phyloP scores from a whole-genome alignment of 768 basidiomycete genomes.

The Lactarius hengduanensis region DNA sequence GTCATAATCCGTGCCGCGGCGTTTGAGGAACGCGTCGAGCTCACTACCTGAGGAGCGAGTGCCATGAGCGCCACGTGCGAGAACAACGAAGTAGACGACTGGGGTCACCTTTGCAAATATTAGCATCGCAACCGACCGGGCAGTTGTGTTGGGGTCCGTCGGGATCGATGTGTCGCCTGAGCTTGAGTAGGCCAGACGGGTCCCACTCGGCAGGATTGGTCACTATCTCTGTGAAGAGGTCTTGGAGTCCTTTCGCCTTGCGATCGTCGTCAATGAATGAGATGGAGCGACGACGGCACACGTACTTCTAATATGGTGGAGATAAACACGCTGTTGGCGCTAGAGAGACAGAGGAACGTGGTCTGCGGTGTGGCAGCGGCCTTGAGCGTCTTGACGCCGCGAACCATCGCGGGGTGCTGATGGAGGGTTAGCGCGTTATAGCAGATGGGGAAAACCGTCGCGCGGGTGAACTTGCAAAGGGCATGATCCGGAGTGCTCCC shows the following conservation, averaged over 20 bases:
- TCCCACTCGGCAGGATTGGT: constrained; percentile 93
- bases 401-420: constrained; percentile 96
- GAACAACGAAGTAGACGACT: neutral
- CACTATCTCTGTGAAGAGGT: constrained; percentile 78
- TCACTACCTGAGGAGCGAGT: constrained; percentile 69
- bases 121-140: constrained; percentile 83
- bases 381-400: constrained; percentile 81
- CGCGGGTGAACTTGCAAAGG: constrained; percentile 61
- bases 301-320: constrained; percentile 79
- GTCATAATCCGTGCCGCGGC: constrained; percentile 62
- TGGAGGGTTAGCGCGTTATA: neutral
- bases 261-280: neutral
- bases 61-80: neutral
- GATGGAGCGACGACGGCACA: neutral
- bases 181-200: constrained; percentile 61
- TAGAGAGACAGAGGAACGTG: constrained; percentile 89
- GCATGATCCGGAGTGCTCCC: constrained; percentile 72
- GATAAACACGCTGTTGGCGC: constrained; percentile 92
- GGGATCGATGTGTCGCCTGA: constrained; percentile 76
- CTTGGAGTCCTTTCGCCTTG: constrained; percentile 71
- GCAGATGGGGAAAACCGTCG: neutral
- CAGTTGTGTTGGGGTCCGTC: constrained; percentile 78
- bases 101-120: constrained; percentile 92
- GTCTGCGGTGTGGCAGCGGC: constrained; percentile 56
- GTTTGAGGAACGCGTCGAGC: constrained; percentile 73